A percentile compares a stretch with the other conserved stretches of the same genome.
Conservation (phyloP, 1,284 basidiomycete species). For the Chiua sp. region DNA sequence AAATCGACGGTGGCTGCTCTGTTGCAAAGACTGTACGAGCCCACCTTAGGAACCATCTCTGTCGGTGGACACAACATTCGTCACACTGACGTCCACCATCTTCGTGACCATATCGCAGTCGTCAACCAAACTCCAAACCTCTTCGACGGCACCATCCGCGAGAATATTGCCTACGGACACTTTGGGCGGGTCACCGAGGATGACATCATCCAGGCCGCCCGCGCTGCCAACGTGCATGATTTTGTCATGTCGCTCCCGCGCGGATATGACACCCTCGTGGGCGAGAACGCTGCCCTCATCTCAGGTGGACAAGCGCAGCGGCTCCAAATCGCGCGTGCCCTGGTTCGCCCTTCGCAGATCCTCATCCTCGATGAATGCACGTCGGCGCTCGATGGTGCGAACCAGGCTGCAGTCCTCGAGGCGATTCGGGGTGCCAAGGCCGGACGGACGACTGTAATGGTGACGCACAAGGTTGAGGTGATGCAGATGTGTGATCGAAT, state of each 20-base stretch:
- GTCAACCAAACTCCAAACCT: slow-evolving; percentile 88
- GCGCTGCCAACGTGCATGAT: slow-evolving; percentile 83
- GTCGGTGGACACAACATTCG: slow-evolving; percentile 59
- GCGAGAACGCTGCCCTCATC: slow-evolving; percentile 87
- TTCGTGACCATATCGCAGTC: slow-evolving; percentile 85
- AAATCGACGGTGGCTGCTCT: slow-evolving; percentile 88
- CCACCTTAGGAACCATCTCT: slow-evolving; percentile 64
- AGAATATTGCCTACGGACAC: slow-evolving; percentile 87
- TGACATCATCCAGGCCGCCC: slow-evolving; percentile 74
- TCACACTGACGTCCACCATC: slow-evolving; percentile 67
- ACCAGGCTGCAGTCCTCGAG: slow-evolving; percentile 81
- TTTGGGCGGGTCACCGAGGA: slow-evolving; percentile 42
- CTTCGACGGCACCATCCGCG: slow-evolving; percentile 84
- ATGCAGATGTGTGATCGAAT: slow-evolving; percentile 95
- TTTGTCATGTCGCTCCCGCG: slow-evolving; percentile 83
- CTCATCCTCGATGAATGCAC: slow-evolving; percentile 96
- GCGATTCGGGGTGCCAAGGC: slow-evolving; percentile 70
- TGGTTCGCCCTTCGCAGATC: slow-evolving; percentile 74
- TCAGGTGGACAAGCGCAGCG: slow-evolving; percentile 97
- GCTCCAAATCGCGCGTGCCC: slow-evolving; percentile 89
- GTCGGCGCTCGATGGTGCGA: slow-evolving; percentile 84
- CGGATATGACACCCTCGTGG: slow-evolving; percentile 87
- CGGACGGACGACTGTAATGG: slow-evolving; percentile 84
- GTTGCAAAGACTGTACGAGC: slow-evolving; percentile 88
- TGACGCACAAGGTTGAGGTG: slow-evolving; percentile 92